These are phyloP conservation scores for Vitis hybrid DNA, from an alignment of 177 flowering plant species.

Conservation along the genomic window DNA sequence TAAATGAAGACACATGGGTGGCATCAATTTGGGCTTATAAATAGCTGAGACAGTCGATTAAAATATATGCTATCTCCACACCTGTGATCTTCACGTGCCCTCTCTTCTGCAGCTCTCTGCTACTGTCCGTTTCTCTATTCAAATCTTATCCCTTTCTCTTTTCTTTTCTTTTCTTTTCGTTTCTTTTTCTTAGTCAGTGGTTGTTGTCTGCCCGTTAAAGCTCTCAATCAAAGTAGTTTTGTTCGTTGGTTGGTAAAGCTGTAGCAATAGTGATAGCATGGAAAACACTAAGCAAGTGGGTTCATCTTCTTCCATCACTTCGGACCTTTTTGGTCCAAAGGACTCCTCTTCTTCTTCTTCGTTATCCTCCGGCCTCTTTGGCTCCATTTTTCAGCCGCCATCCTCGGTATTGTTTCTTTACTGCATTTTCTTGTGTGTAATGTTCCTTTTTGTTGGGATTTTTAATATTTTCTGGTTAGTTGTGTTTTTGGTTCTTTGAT, in stretches of 20 bases:
- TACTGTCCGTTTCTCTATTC: neutral
- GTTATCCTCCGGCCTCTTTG: slow-evolving; percentile 25
- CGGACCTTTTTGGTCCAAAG: slow-evolving; percentile 55
- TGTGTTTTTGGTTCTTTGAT: too few relatives aligned
- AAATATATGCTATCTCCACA: slow-evolving; percentile 3
- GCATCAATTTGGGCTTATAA: slow-evolving; percentile 26
- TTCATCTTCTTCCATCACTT: slow-evolving; percentile 25
- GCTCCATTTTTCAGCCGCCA: slow-evolving; percentile 44
- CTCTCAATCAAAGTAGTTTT: slow-evolving; percentile 23
- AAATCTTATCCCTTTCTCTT: slow-evolving; percentile 24
- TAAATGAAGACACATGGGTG: slow-evolving; percentile 21
- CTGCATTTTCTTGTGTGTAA: neutral
- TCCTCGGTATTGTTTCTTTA: slow-evolving; percentile 17
- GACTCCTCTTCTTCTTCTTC: slow-evolving; percentile 31
- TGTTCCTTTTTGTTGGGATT: neutral
- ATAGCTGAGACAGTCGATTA: slow-evolving; percentile 9
- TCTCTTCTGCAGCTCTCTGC: neutral
- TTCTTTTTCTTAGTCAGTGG: slow-evolving; percentile 8
- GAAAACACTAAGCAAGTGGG: slow-evolving; percentile 28
- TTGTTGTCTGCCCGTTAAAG: slow-evolving; percentile 14
- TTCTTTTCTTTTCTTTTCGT: neutral
- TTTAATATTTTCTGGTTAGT: neutral
- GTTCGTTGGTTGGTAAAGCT: slow-evolving; percentile 28
- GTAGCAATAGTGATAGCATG: slow-evolving; percentile 14
- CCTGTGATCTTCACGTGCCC: slow-evolving; percentile 30